These are phyloP conservation scores for Diplodia intermedia DNA, from an alignment of 2,329 filamentous ascomycete species.

Conservation along the genomic window DNA sequence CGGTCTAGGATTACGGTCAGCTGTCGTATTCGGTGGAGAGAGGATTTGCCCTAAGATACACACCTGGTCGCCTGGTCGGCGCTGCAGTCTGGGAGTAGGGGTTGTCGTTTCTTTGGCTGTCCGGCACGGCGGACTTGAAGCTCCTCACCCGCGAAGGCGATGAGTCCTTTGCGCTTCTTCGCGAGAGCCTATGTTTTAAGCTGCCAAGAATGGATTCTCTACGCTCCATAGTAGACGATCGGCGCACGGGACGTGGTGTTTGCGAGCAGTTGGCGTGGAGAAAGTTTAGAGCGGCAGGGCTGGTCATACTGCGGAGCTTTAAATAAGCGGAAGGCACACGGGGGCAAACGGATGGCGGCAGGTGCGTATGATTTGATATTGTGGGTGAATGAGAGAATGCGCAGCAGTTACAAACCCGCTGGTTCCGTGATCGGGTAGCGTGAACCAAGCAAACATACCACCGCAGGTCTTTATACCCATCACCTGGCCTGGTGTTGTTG, in stretches of 20 bases:
- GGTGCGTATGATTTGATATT: not conserved
- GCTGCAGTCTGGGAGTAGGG: slow-evolving; percentile 40
- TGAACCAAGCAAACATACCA: not conserved
- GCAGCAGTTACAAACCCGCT: not conserved
- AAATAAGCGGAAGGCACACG: slow-evolving; percentile 11
- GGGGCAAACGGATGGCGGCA: slow-evolving; percentile 16
- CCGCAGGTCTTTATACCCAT: not conserved
- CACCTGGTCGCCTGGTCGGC: slow-evolving; percentile 50
- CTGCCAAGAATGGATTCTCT: slow-evolving; percentile 37
- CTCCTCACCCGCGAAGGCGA: slow-evolving; percentile 34
- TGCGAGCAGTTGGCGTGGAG: slow-evolving; percentile 21
- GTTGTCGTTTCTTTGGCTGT: slow-evolving; percentile 36
- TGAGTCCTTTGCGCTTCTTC: slow-evolving; percentile 34
- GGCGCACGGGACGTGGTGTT: not conserved
- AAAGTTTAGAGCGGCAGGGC: not conserved
- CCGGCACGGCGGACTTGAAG: slow-evolving; percentile 34
- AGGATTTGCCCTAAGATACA: slow-evolving; percentile 29
- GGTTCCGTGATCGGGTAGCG: not conserved
- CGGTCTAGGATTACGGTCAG: slow-evolving; percentile 36
- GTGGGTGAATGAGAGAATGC: not conserved
- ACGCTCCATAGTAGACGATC: slow-evolving; percentile 21
- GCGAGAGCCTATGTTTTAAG: slow-evolving; percentile 41
- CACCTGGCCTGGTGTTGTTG: not conserved
- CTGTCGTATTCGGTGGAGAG: not conserved
- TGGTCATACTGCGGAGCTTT: slow-evolving; percentile 20